phyloP scores from a whole-genome alignment of 352 stramenopile species.

The Halophytophthora polymorphica region DNA sequence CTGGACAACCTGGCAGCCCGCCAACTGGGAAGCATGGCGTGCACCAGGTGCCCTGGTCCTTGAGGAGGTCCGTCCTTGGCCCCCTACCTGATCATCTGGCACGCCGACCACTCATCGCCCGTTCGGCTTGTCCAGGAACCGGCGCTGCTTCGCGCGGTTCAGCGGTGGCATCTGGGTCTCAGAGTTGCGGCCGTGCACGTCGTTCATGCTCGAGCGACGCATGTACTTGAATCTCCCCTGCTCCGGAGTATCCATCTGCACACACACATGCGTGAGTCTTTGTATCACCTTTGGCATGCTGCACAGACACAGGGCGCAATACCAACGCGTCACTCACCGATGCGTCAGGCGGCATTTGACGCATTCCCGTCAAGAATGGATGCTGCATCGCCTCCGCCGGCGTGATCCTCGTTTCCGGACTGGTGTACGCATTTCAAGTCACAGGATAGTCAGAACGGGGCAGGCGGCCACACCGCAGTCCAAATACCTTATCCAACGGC shows the following conservation, averaged over 20 bases:
- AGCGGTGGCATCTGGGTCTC: slow-evolving; percentile 32
- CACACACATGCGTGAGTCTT: neutral
- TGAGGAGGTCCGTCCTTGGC: slow-evolving; percentile 1
- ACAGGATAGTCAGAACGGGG: no score
- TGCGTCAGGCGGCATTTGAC: slow-evolving; percentile 35
- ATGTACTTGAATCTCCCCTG: slow-evolving; percentile 53
- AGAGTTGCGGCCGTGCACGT: slow-evolving; percentile 29
- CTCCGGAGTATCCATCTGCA: slow-evolving; percentile 25
- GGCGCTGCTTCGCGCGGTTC: slow-evolving; percentile 45
- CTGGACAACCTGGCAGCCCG: no score
- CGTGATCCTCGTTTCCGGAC: slow-evolving; percentile 87
- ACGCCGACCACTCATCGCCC: slow-evolving; percentile 29
- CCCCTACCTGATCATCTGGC: slow-evolving; percentile 9
- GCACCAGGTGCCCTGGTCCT: neutral
- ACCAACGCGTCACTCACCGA: slow-evolving; percentile 13
- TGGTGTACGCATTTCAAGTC: slow-evolving; percentile 14
- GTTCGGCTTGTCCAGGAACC: slow-evolving; percentile 36
- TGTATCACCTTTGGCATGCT: neutral
- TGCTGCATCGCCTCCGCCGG: slow-evolving; percentile 92
- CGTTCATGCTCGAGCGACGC: slow-evolving; percentile 38
- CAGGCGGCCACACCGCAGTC: no score
- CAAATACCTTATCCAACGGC: neutral
- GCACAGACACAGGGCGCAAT: neutral
- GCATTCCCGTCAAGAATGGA: slow-evolving; percentile 84
- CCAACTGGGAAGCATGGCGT: no score